Conservation (phyloP, 768 basidiomycete species). For the Podaxis carcinomalis region DNA sequence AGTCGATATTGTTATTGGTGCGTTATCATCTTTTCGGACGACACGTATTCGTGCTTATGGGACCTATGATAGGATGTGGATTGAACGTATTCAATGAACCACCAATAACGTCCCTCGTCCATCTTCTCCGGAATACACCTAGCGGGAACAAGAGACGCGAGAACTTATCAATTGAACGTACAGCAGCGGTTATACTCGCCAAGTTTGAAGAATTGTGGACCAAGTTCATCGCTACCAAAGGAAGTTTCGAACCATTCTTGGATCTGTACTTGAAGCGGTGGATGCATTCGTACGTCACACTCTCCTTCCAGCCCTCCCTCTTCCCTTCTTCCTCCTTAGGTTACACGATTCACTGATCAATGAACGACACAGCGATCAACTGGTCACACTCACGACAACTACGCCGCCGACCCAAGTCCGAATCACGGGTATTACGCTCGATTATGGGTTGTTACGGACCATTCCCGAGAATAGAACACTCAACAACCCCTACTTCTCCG, state of each 20-base stretch:
- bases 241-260: slow-evolving; percentile 80
- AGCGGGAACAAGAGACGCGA: slow-evolving; percentile 15
- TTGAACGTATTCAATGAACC: slow-evolving; percentile 80
- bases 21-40: slow-evolving; percentile 16
- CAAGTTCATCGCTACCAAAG: slow-evolving; percentile 56
- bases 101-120: slow-evolving; percentile 79
- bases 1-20: slow-evolving; percentile 81
- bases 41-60: slow-evolving; percentile 2
- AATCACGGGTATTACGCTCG: slow-evolving; percentile 81
- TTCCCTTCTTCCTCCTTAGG: not conserved
- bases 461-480: slow-evolving; percentile 48
- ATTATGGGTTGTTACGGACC: slow-evolving; percentile 85
- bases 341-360: not conserved
- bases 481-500: slow-evolving; percentile 8
- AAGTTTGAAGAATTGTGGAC: slow-evolving; percentile 80
- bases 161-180: slow-evolving; percentile 63
- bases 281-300: slow-evolving; percentile 81
- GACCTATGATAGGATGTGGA: slow-evolving; percentile 64
- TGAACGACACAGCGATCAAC: slow-evolving; percentile 58
- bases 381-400: slow-evolving; percentile 76
- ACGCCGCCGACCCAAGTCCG: slow-evolving; percentile 66
- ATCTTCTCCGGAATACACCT: slow-evolving; percentile 45
- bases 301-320: not conserved
- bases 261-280: slow-evolving; percentile 75
- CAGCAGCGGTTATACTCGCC: slow-evolving; percentile 69